phyloP scores from a whole-genome alignment of 2,329 filamentous ascomycete species.

The Tolypocladium sp. region DNA sequence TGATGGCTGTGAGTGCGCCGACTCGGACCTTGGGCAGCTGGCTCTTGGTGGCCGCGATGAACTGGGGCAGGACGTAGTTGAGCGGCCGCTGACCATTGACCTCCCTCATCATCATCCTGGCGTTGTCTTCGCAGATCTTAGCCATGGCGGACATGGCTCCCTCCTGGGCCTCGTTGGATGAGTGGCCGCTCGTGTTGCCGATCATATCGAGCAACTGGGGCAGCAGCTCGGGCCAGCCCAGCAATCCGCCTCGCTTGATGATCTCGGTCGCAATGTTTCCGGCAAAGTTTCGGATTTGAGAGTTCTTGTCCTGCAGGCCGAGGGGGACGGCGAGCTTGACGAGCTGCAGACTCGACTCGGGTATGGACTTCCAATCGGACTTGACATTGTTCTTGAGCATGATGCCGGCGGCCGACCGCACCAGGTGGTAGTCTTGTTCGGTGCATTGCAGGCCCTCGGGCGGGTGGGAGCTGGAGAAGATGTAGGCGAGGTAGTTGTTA shows the following conservation, averaged over 20 bases:
- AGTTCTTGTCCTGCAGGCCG: conserved; percentile 71
- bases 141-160: conserved; percentile 86
- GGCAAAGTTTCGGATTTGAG: conserved; percentile 78
- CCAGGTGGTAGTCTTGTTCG: conserved; percentile 57
- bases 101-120: conserved; percentile 74
- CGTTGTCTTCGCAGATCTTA: conserved; percentile 97
- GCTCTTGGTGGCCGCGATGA: conserved; percentile 78
- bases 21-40: conserved; percentile 68
- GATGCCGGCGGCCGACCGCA: conserved; percentile 80
- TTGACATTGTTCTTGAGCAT: conserved; percentile 95
- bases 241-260: conserved; percentile 71
- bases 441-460: conserved; percentile 52
- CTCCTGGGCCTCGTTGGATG: conserved; percentile 69
- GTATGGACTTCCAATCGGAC: conserved; percentile 64
- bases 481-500: conserved; percentile 92
- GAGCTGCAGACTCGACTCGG: conserved; percentile 62
- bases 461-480: conserved; percentile 65
- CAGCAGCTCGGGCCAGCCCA: conserved; percentile 86
- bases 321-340: conserved; percentile 72
- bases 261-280: conserved; percentile 93
- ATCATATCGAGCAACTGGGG: conserved; percentile 74
- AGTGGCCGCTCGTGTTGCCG: conserved; percentile 59
- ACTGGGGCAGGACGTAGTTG: conserved; percentile 79
- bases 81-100: conserved; percentile 84
- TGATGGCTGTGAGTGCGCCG: conserved; percentile 74